Base-by-base conservation (phyloP, 2,329 filamentous ascomycete genomes). In the Fusarium denticulatum region DNA sequence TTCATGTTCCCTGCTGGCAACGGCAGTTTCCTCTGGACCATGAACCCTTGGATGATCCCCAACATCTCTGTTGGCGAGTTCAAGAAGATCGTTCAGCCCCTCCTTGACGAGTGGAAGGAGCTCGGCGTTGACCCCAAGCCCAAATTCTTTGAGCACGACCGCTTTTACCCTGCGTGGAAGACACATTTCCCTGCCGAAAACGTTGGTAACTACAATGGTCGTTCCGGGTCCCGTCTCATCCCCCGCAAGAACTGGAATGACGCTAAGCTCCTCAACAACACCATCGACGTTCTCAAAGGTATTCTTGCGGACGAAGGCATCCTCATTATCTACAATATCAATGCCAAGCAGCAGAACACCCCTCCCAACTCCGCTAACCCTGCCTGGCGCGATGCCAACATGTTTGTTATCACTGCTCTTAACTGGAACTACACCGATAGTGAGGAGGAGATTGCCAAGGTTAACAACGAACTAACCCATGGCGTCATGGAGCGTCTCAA, bases 351-450 rank as follows among this genome's bases (percentile, higher is more conserved):
- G 39, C 67, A 58, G 8, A 77, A 72, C 13, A 78, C 76, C 30
- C 73, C 82, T 30, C 76, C 82, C 64, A 82, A 79, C 64, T 82
- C 83, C 2, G 71, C 83, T 9, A 84, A 84, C 66, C 83, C 84
- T 2, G 82, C 82, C 4, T 86, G 84, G 81, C 78, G 84, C 34
- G 79, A 81, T 28, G 78, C 83, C 15, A 66, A 81, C n/a, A 75
- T 78, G n/a, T 82, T 83, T 58, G 67, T 83, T 46, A 73, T 79
- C 20, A 76, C 80, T 37, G 61, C 72, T 13, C 61, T 77, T 8
- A 58, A 42, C 20, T 81, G 81, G 81, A 45, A 64, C 4, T 46
- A 57, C 32, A 60, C 71, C 5, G 60, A 53, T 10, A 28, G 56
- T 5, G 42, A 57, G 9, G 52, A 74, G 28, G 39, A 69, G 39